These are phyloP conservation scores for Suillus variegatus DNA, from an alignment of 768 basidiomycete species.

Conservation along the genomic window DNA sequence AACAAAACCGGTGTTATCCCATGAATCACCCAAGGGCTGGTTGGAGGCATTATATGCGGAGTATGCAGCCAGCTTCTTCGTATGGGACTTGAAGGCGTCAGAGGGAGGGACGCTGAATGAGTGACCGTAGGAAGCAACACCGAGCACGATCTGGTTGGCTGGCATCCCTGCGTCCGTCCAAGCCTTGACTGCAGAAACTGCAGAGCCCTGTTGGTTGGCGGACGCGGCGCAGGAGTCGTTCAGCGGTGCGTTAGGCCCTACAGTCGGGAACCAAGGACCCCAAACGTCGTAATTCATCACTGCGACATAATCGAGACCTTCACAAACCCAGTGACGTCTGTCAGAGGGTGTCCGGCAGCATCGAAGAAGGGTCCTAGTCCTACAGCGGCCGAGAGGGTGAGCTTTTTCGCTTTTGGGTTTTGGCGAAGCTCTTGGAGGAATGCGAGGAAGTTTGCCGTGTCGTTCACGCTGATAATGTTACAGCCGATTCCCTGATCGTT, in stretches of 20 bases:
- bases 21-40: slow-evolving; percentile 55
- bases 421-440: slow-evolving; percentile 73
- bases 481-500: slow-evolving; percentile 64
- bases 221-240: slow-evolving; percentile 70
- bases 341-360: slow-evolving; percentile 56
- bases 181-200: slow-evolving; percentile 62
- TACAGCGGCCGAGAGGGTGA: slow-evolving; percentile 73
- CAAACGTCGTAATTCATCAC: slow-evolving; percentile 71
- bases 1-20: slow-evolving; percentile 48
- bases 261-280: slow-evolving; percentile 50
- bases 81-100: slow-evolving; percentile 37
- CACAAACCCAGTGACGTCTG: slow-evolving; percentile 73
- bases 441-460: slow-evolving; percentile 74
- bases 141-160: slow-evolving; percentile 66
- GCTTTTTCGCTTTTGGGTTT: slow-evolving; percentile 47
- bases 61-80: slow-evolving; percentile 45
- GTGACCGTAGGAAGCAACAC: slow-evolving; percentile 82
- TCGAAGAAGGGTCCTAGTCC: slow-evolving; percentile 66
- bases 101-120: slow-evolving; percentile 51
- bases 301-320: slow-evolving; percentile 63
- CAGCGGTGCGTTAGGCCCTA: slow-evolving; percentile 83
- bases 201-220: slow-evolving; percentile 68
- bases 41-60: slow-evolving; percentile 47
- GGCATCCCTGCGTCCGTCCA: slow-evolving; percentile 85
- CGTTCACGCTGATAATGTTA: slow-evolving; percentile 56